phyloP scores from a whole-genome alignment of 441 rosid genomes.

The Geranium incanum region DNA sequence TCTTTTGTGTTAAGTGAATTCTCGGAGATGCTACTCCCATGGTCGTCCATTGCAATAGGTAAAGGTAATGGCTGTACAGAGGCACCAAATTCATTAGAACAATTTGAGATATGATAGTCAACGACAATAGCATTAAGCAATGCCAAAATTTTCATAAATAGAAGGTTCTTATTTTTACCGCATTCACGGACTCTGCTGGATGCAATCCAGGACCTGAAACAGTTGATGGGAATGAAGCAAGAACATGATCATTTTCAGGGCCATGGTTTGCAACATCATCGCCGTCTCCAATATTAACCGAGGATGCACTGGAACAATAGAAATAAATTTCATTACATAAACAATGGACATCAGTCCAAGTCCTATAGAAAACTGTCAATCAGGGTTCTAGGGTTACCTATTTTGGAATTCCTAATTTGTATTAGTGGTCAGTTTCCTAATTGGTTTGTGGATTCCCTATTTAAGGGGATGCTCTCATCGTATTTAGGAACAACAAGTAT shows the following conservation, averaged over 20 bases:
- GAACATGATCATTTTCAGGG: constrained; percentile 42
- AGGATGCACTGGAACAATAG: constrained; percentile 40
- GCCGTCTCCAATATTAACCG: constrained; percentile 46
- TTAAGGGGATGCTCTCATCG: too few relatives aligned
- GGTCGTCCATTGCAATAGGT: constrained; percentile 52
- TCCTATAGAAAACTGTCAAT: background rate
- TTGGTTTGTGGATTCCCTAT: too few relatives aligned
- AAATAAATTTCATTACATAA: constrained; percentile 12
- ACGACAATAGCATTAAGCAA: constrained; percentile 15
- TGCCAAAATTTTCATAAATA: constrained; percentile 11
- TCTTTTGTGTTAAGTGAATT: constrained; percentile 78
- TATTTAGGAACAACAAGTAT: too few relatives aligned
- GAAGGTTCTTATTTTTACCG: constrained; percentile 42
- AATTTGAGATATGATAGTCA: constrained; percentile 22
- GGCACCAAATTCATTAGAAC: constrained; percentile 48
- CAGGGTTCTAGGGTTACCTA: too few relatives aligned
- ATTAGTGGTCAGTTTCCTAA: too few relatives aligned
- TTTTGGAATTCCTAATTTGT: too few relatives aligned
- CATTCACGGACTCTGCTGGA: constrained; percentile 42
- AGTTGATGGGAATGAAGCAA: constrained; percentile 42
- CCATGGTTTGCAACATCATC: constrained; percentile 41
- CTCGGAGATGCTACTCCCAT: constrained; percentile 49
- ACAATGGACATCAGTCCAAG: constrained; percentile 8
- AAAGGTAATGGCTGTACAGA: constrained; percentile 47
- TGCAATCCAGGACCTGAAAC: constrained; percentile 46